Evolutionary conservation across 371 early-diverging fungal genomes (phyloP).

Genomic region (Homolaphlyctis polyrhiza): DNA sequence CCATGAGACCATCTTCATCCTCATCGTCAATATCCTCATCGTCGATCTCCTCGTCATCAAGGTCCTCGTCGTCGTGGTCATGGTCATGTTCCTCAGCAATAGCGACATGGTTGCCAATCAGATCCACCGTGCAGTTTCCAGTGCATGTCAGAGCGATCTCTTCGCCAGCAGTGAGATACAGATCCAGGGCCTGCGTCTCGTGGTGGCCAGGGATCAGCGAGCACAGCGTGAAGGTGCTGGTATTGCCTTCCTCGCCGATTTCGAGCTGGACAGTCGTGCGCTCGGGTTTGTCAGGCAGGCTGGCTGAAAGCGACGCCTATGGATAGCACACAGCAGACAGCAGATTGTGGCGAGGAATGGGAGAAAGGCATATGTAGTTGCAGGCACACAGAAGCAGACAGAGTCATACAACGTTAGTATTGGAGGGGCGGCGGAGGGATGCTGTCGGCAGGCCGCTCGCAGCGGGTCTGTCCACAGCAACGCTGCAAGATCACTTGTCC

Average conservation of each 20-base stretch:
- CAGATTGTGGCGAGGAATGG: neutral
- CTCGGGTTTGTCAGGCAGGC: constrained; percentile 40
- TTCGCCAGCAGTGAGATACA: constrained; percentile 73
- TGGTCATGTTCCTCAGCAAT: neutral
- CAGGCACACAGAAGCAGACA: neutral
- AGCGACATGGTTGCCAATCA: constrained; percentile 71
- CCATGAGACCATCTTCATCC: constrained; percentile 31
- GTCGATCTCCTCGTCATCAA: neutral
- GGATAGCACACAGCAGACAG: neutral
- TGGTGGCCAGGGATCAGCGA: constrained; percentile 66
- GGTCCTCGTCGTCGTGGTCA: constrained; percentile 6
- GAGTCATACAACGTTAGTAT: too few relatives aligned
- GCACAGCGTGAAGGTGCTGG: constrained; percentile 74
- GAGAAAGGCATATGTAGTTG: neutral
- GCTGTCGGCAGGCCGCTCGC: too few relatives aligned
- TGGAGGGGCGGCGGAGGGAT: too few relatives aligned
- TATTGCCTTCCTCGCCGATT: constrained; percentile 64
- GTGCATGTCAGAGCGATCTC: constrained; percentile 60
- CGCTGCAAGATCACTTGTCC: too few relatives aligned
- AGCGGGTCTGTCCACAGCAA: too few relatives aligned
- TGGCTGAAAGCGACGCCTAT: constrained; percentile 69
- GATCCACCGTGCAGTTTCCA: constrained; percentile 59
- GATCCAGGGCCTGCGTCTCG: constrained; percentile 69
- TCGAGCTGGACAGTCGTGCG: constrained; percentile 64
- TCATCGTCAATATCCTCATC: constrained; percentile 11